Evolutionary conservation across 1,284 basidiomycete species (phyloP).

Genomic region (Peniophora sp.): DNA sequence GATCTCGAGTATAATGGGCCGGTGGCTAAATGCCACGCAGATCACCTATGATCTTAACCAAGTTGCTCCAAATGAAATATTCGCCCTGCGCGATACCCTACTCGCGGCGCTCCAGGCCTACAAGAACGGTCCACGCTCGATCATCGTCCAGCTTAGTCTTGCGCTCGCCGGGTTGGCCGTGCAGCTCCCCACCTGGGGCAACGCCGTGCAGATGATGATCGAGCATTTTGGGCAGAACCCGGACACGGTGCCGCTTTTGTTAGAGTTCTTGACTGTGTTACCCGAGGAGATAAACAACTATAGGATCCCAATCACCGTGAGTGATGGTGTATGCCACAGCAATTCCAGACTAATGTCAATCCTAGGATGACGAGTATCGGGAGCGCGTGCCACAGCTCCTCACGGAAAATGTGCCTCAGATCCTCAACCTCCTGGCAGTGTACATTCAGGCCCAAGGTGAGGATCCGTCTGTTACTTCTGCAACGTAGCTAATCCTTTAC

Average conservation of each 20-base stretch:
- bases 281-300: conserved; percentile 91
- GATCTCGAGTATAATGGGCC: background rate
- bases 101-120: conserved; percentile 68
- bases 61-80: conserved; percentile 65
- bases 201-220: conserved; percentile 78
- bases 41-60: conserved; percentile 94
- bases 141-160: conserved; percentile 86
- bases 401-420: conserved; percentile 63
- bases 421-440: conserved; percentile 78
- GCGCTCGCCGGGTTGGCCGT: conserved; percentile 88
- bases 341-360: background rate
- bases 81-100: conserved; percentile 84
- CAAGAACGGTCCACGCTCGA: conserved; percentile 72
- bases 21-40: conserved; percentile 31
- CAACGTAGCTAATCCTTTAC: background rate
- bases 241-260: conserved; percentile 71
- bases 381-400: conserved; percentile 63
- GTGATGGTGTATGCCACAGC: background rate
- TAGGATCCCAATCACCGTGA: conserved; percentile 83
- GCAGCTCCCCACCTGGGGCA: conserved; percentile 86
- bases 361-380: conserved; percentile 74
- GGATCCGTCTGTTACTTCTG: background rate
- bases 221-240: conserved; percentile 83
- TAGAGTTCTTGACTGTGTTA: conserved; percentile 88
- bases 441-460: conserved; percentile 86